Evolutionary conservation across 1,139 yeast genomes (phyloP).

Genomic region (Yamadazyma aaseri): DNA sequence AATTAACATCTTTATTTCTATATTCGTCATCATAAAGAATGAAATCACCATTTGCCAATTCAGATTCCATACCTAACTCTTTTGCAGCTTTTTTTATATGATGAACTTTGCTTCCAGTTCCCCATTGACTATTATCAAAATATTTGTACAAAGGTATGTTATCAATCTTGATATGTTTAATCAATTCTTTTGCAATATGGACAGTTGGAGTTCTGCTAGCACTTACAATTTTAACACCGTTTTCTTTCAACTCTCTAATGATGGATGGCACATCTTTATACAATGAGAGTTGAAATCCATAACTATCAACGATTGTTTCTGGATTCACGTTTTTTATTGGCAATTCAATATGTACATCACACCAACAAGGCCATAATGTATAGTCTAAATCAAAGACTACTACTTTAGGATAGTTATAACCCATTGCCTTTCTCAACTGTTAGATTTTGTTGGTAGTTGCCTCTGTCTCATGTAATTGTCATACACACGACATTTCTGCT

Average conservation of each 20-base stretch:
- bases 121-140: slow-evolving; percentile 64
- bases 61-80: slow-evolving; percentile 35
- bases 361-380: slow-evolving; percentile 75
- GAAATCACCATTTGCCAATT: slow-evolving; percentile 50
- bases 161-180: slow-evolving; percentile 48
- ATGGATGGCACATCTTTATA: slow-evolving; percentile 63
- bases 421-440: too few species aligned
- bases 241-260: slow-evolving; percentile 39
- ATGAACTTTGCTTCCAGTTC: slow-evolving; percentile 58
- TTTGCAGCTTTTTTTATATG: slow-evolving; percentile 54
- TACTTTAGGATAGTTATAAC: slow-evolving; percentile 47
- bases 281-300: slow-evolving; percentile 50
- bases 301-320: slow-evolving; percentile 37
- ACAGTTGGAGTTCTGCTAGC: slow-evolving; percentile 74
- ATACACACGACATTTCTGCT: too few species aligned
- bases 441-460: too few species aligned
- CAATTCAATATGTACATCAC: slow-evolving; percentile 62
- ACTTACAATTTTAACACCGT: slow-evolving; percentile 50
- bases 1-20: slow-evolving; percentile 64
- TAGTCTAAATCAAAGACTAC: slow-evolving; percentile 76
- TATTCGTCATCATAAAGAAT: slow-evolving; percentile 69
- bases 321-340: slow-evolving; percentile 32
- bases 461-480: too few species aligned
- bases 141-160: slow-evolving; percentile 43
- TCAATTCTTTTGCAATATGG: slow-evolving; percentile 54